phyloP scores from a whole-genome alignment of 192 early-diverging fungal genomes.

The Gaertneriomyces sp. region DNA sequence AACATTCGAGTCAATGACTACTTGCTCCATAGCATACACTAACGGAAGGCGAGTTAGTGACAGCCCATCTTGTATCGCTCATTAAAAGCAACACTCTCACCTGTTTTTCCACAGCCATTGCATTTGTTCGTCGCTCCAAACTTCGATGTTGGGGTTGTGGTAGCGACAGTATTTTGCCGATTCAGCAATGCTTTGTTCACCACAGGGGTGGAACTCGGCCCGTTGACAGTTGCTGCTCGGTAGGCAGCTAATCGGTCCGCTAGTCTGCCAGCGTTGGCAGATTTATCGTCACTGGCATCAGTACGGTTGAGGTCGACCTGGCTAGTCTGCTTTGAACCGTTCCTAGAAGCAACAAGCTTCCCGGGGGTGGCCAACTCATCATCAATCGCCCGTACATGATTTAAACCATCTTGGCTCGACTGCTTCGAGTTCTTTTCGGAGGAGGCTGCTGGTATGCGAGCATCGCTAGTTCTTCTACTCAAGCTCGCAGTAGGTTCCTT shows the following conservation, averaged over 20 bases:
- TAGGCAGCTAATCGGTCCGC: constrained; percentile 7
- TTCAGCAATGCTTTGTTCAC: neutral
- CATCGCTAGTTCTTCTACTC: neutral
- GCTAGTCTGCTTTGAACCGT: neutral
- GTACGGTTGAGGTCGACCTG: neutral
- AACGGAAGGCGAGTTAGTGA: neutral
- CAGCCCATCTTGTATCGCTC: neutral
- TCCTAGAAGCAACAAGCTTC: neutral
- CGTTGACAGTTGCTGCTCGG: neutral
- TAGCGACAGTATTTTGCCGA: neutral
- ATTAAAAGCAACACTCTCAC: neutral
- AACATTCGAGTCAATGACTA: constrained; percentile 25
- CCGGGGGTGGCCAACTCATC: neutral
- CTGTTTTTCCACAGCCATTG: constrained; percentile 11
- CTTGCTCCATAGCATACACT: constrained; percentile 41
- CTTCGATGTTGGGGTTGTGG: neutral
- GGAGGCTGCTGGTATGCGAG: neutral
- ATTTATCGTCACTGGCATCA: neutral
- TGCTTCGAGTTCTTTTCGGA: neutral
- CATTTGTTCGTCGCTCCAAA: constrained; percentile 23
- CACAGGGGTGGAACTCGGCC: neutral
- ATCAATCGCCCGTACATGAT: neutral
- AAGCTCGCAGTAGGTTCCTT: neutral
- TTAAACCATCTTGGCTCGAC: neutral
- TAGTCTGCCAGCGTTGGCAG: neutral